These are phyloP conservation scores for Saccharomyces hybrid DNA, from an alignment of 1,139 yeast genomes.

Conservation along the genomic window DNA sequence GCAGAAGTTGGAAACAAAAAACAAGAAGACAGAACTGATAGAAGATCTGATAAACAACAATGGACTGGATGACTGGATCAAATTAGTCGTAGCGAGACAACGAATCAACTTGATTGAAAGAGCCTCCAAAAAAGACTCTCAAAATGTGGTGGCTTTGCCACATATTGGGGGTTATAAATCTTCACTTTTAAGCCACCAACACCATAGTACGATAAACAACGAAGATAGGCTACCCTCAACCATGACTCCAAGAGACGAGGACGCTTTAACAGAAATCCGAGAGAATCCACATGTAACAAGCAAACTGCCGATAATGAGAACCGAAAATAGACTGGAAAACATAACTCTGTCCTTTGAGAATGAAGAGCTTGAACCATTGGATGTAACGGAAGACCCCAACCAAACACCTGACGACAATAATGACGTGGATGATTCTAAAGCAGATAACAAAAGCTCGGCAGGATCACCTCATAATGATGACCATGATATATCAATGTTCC, in stretches of 20 bases:
- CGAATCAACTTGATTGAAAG: slow-evolving; percentile 18
- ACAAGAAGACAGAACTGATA: slow-evolving; percentile 16
- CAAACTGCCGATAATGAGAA: slow-evolving; percentile 23
- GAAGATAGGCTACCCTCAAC: background rate
- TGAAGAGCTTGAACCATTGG: slow-evolving; percentile 2
- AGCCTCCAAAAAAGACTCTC: slow-evolving; percentile 17
- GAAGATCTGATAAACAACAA: slow-evolving; percentile 29
- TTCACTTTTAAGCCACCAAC: slow-evolving; percentile 15
- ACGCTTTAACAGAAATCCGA: background rate
- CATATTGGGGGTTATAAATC: slow-evolving; percentile 24
- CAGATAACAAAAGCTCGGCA: background rate
- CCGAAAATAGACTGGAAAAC: slow-evolving; percentile 22
- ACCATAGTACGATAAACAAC: slow-evolving; percentile 1
- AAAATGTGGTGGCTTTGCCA: slow-evolving; percentile 20
- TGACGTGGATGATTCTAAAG: slow-evolving; percentile 1
- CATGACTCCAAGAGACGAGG: slow-evolving; percentile 6
- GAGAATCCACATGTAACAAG: slow-evolving; percentile 8
- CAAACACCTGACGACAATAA: slow-evolving; percentile 2
- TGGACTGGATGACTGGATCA: slow-evolving; percentile 30
- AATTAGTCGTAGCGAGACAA: slow-evolving; percentile 23
- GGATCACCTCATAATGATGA: slow-evolving; percentile 5
- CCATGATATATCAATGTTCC: slow-evolving; percentile 5
- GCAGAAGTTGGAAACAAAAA: slow-evolving; percentile 11
- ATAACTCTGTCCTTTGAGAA: slow-evolving; percentile 26
- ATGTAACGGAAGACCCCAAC: slow-evolving; percentile 4